phyloP scores from a whole-genome alignment of 768 basidiomycete species.

The Infundibulicybe gibba region DNA sequence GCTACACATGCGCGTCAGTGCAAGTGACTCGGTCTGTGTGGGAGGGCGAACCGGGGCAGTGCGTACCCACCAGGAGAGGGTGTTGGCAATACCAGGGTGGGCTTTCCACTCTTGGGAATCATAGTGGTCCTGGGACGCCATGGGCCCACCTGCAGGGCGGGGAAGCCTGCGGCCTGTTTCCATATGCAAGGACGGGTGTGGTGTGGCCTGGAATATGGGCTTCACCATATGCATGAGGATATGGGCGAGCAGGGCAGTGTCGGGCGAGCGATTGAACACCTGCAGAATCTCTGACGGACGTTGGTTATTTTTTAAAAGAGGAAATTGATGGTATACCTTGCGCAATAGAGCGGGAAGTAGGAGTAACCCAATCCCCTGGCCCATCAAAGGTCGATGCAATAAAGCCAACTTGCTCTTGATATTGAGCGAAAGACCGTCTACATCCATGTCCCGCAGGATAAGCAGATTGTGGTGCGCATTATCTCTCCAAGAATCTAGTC shows the following conservation, averaged over 20 bases:
- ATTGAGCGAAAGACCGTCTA: conserved; percentile 8
- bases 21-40: background rate
- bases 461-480: background rate
- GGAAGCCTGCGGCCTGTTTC: conserved; percentile 61
- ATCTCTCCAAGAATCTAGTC: conserved; percentile 5
- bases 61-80: conserved; percentile 66
- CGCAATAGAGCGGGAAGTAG: conserved; percentile 27
- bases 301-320: conserved; percentile 16
- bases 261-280: conserved; percentile 16
- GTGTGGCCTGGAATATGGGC: conserved; percentile 59
- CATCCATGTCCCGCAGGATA: conserved; percentile 4
- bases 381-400: conserved; percentile 24
- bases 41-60: conserved; percentile 46
- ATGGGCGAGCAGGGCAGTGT: conserved; percentile 24
- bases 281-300: conserved; percentile 15
- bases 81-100: conserved; percentile 50
- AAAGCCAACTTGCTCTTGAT: conserved; percentile 26
- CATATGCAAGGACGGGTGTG: conserved; percentile 65
- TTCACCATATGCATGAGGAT: conserved; percentile 56
- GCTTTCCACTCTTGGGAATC: conserved; percentile 74
- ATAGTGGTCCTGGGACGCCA: conserved; percentile 66
- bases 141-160: conserved; percentile 58
- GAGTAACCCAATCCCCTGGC: conserved; percentile 21
- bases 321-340: conserved; percentile 30
- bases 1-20: conserved; percentile 29